phyloP scores from a whole-genome alignment of 2,329 filamentous ascomycete genomes.

The Gyromitra esculenta region DNA sequence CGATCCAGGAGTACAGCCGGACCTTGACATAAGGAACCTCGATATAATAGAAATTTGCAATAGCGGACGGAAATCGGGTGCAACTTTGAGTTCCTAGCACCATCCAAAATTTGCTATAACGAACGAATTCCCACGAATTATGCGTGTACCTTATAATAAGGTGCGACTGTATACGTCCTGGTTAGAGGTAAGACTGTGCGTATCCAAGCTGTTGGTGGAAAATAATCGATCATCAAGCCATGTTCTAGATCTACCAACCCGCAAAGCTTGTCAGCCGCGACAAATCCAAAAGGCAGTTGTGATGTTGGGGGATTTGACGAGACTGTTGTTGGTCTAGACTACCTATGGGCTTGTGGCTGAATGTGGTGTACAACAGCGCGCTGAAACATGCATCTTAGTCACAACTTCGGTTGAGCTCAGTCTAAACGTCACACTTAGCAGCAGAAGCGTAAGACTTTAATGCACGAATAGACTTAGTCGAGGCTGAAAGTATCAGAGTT shows the following conservation, averaged over 20 bases:
- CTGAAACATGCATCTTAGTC: slow-evolving; percentile 11
- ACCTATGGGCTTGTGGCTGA: background rate
- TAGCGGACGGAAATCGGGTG: too few relatives aligned
- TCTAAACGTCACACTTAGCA: slow-evolving; percentile 13
- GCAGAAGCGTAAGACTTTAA: slow-evolving; percentile 1
- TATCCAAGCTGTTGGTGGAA: too few relatives aligned
- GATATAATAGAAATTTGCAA: too few relatives aligned
- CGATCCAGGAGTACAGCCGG: too few relatives aligned
- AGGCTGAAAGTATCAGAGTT: background rate
- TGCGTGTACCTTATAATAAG: too few relatives aligned
- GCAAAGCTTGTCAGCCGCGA: background rate
- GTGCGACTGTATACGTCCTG: too few relatives aligned
- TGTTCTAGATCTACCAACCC: background rate
- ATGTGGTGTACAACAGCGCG: background rate
- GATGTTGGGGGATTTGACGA: background rate
- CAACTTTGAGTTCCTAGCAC: too few relatives aligned
- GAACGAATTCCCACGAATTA: too few relatives aligned
- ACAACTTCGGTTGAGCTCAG: slow-evolving; percentile 5
- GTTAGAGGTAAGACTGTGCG: too few relatives aligned
- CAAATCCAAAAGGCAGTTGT: background rate
- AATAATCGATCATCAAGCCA: background rate
- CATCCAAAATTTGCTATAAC: too few relatives aligned
- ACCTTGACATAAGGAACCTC: too few relatives aligned
- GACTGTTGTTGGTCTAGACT: slow-evolving; percentile 1
- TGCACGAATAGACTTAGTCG: too few relatives aligned